These are phyloP conservation scores for Penicillium cataractarum DNA, from an alignment of 495 filamentous ascomycete genomes.

Conservation along the genomic window DNA sequence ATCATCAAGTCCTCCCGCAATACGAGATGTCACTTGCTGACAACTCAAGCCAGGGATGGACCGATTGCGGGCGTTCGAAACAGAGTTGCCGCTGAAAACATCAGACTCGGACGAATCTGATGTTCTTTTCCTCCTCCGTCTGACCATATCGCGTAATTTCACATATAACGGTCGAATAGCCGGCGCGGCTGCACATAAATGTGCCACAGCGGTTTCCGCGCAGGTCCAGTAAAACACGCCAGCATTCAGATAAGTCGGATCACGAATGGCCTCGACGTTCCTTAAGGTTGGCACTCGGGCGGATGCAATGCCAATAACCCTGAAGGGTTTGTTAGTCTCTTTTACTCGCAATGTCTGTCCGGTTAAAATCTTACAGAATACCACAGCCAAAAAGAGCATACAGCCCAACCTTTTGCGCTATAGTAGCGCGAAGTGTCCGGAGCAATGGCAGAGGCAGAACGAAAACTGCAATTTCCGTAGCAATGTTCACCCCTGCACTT, in stretches of 20 bases:
- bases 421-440: slow-evolving; percentile 11
- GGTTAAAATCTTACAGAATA: slow-evolving; percentile 7
- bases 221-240: slow-evolving; percentile 17
- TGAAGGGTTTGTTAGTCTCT: neutral
- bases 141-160: neutral
- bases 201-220: slow-evolving; percentile 16
- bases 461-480: slow-evolving; percentile 15
- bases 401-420: slow-evolving; percentile 6
- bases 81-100: neutral
- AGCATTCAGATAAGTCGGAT: slow-evolving; percentile 13
- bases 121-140: neutral
- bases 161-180: slow-evolving; percentile 19
- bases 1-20: neutral
- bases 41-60: neutral
- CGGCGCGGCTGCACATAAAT: slow-evolving; percentile 19
- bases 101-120: neutral
- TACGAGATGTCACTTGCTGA: neutral
- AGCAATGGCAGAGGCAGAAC: slow-evolving; percentile 19
- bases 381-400: slow-evolving; percentile 19
- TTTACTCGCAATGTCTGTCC: neutral
- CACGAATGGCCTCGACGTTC: slow-evolving; percentile 11
- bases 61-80: neutral
- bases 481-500: slow-evolving; percentile 18
- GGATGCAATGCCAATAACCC: slow-evolving; percentile 19
- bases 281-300: slow-evolving; percentile 18